Percentiles rank a stretch among this genome's conserved stretches.
Evolutionary conservation across 495 filamentous ascomycete genomes (phyloP).

Genomic region (Letharia lupina): DNA sequence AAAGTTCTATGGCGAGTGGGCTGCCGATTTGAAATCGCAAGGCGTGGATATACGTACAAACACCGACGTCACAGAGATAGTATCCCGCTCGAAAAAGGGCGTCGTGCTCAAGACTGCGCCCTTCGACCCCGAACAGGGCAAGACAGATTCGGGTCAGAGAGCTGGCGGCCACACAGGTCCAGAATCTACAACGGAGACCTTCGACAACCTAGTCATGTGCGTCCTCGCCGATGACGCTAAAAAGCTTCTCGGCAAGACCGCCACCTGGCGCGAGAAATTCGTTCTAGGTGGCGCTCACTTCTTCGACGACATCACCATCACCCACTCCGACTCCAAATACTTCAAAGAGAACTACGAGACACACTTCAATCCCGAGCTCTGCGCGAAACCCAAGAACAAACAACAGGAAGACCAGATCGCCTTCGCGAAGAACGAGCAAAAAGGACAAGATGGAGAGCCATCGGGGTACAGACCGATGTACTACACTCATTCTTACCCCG

Average conservation of each 20-base stretch:
- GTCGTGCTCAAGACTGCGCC: slow-evolving; percentile 43
- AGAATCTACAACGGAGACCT: slow-evolving; percentile 39
- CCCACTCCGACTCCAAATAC: slow-evolving; percentile 67
- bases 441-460: slow-evolving; percentile 26
- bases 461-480: slow-evolving; percentile 70
- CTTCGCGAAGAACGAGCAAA: slow-evolving; percentile 32
- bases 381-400: slow-evolving; percentile 38
- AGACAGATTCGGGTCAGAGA: slow-evolving; percentile 27
- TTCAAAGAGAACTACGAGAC: slow-evolving; percentile 71
- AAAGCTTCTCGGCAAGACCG: slow-evolving; percentile 52
- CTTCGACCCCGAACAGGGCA: slow-evolving; percentile 30
- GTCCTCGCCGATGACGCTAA: slow-evolving; percentile 69
- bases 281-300: slow-evolving; percentile 70
- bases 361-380: slow-evolving; percentile 44
- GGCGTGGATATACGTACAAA: slow-evolving; percentile 58
- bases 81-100: slow-evolving; percentile 48
- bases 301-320: slow-evolving; percentile 77
- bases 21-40: slow-evolving; percentile 46
- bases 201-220: slow-evolving; percentile 68
- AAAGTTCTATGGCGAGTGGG: slow-evolving; percentile 64
- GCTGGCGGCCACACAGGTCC: slow-evolving; percentile 28
- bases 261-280: slow-evolving; percentile 54
- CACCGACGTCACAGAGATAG: slow-evolving; percentile 51
- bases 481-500: slow-evolving; percentile 59
- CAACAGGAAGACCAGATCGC: slow-evolving; percentile 43